phyloP scores from a whole-genome alignment of 345 rosid genomes.

The Gossypium australe region DNA sequence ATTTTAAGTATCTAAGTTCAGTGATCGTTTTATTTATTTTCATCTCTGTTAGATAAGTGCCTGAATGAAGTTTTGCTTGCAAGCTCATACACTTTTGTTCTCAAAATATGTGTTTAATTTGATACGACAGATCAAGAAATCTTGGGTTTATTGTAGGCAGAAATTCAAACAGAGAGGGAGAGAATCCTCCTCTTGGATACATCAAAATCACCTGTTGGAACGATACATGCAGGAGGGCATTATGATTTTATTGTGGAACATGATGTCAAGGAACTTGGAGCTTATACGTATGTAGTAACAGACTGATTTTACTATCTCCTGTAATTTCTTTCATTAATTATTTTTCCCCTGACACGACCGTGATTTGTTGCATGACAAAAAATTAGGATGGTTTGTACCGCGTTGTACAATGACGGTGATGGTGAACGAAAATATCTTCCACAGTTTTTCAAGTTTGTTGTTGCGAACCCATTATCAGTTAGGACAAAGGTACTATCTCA shows the following conservation, averaged over 20 bases:
- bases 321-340: not conserved
- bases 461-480: slow-evolving; percentile 88
- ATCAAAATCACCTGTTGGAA: slow-evolving; percentile 79
- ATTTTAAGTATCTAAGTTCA: not conserved
- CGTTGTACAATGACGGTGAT: slow-evolving; percentile 75
- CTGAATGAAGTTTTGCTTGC: not conserved
- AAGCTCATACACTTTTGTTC: not conserved
- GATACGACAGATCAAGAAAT: not conserved
- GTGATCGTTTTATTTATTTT: not conserved
- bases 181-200: slow-evolving; percentile 82
- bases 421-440: slow-evolving; percentile 94
- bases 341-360: not conserved
- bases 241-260: slow-evolving; percentile 96
- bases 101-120: not conserved
- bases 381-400: slow-evolving; percentile 87
- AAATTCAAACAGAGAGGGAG: slow-evolving; percentile 92
- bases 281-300: slow-evolving; percentile 63
- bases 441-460: slow-evolving; percentile 89
- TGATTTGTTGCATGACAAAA: not conserved
- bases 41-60: not conserved
- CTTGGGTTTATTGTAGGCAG: slow-evolving; percentile 57
- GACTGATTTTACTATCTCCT: not conserved
- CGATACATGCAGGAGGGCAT: slow-evolving; percentile 78
- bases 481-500: slow-evolving; percentile 64
- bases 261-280: slow-evolving; percentile 97